Percentiles rank a stretch among this genome's conserved stretches.
These are phyloP conservation scores for Aureobasidium pullulans DNA, from an alignment of 2,329 filamentous ascomycete species.

Conservation along the genomic window DNA sequence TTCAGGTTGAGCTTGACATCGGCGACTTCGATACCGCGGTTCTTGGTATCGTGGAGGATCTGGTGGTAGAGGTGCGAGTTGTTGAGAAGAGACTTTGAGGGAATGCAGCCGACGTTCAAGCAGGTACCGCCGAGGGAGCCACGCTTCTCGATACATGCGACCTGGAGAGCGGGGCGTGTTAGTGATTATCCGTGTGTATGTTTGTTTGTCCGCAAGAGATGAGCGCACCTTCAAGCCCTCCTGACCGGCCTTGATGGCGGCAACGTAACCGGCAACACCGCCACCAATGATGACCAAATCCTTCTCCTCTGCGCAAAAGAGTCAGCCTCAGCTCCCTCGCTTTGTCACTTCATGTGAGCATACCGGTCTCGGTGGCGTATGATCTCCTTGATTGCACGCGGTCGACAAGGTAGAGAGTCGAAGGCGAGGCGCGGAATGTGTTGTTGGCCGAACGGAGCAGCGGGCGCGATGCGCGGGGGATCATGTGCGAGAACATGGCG, in stretches of 20 bases:
- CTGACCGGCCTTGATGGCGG: slow-evolving; percentile 97
- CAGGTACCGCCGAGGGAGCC: slow-evolving; percentile 92
- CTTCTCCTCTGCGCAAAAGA: slow-evolving; percentile 63
- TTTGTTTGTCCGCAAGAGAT: background rate
- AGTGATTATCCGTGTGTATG: background rate
- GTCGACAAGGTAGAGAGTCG: slow-evolving; percentile 41
- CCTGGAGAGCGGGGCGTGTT: slow-evolving; percentile 44
- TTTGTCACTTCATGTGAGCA: slow-evolving; percentile 18
- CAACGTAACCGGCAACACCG: slow-evolving; percentile 96
- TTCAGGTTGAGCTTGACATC: slow-evolving; percentile 93
- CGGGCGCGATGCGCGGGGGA: slow-evolving; percentile 18
- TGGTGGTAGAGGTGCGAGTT: slow-evolving; percentile 98
- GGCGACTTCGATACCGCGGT: slow-evolving; percentile 92
- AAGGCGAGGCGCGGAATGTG: slow-evolving; percentile 24
- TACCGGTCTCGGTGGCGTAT: slow-evolving; percentile 49
- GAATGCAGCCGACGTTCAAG: slow-evolving; percentile 98
- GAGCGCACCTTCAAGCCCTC: slow-evolving; percentile 79
- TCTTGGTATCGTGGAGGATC: slow-evolving; percentile 93
- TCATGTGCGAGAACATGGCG: slow-evolving; percentile 19
- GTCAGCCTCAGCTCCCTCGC: slow-evolving; percentile 1
- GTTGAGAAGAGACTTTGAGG: slow-evolving; percentile 98
- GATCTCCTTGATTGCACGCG: slow-evolving; percentile 48
- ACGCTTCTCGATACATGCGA: slow-evolving; percentile 97
- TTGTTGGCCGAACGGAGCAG: slow-evolving; percentile 18
- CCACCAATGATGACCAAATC: slow-evolving; percentile 97